Conservation (phyloP, 805 yeast genomes). For the Metschnikowia anglica region DNA sequence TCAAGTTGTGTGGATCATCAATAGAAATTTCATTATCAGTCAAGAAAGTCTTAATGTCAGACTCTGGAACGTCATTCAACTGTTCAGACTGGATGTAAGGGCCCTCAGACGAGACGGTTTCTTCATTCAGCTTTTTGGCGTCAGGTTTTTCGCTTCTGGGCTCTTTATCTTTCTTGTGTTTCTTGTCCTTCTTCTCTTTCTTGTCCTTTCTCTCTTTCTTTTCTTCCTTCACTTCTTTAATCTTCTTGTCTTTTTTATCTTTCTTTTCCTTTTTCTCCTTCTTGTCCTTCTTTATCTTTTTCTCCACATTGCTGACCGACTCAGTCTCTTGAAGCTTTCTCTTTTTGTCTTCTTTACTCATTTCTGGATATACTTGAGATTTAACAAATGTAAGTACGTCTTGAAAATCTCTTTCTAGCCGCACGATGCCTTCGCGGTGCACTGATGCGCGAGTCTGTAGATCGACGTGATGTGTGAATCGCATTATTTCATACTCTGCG, state of each 20-base stretch:
- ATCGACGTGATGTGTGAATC: neutral
- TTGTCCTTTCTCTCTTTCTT: constrained; percentile 25
- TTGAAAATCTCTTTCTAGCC: constrained; percentile 13
- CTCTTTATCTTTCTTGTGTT: constrained; percentile 38
- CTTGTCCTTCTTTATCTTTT: constrained; percentile 33
- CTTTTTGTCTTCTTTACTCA: constrained; percentile 30
- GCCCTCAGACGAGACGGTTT: constrained; percentile 2
- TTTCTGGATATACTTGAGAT: constrained; percentile 4
- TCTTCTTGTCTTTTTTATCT: constrained; percentile 20
- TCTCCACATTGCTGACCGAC: constrained; percentile 31
- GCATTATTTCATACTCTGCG: neutral
- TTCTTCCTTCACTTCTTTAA: constrained; percentile 26
- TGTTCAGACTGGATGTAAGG: constrained; percentile 41
- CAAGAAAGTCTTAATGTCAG: constrained; percentile 62
- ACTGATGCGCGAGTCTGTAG: constrained; percentile 3
- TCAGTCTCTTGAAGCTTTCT: constrained; percentile 29
- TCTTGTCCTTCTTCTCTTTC: constrained; percentile 30
- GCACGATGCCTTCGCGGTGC: constrained; percentile 16
- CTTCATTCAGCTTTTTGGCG: constrained; percentile 3
- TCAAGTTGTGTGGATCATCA: constrained; percentile 59
- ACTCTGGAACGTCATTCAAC: constrained; percentile 44
- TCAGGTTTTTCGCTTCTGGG: neutral
- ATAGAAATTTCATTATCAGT: constrained; percentile 73
- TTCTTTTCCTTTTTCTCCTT: constrained; percentile 21
- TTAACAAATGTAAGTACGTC: neutral